Percentiles rank a stretch among this genome's conserved stretches.
Conservation (phyloP, 2,329 filamentous ascomycete species). For the Ascochyta koolunga region DNA sequence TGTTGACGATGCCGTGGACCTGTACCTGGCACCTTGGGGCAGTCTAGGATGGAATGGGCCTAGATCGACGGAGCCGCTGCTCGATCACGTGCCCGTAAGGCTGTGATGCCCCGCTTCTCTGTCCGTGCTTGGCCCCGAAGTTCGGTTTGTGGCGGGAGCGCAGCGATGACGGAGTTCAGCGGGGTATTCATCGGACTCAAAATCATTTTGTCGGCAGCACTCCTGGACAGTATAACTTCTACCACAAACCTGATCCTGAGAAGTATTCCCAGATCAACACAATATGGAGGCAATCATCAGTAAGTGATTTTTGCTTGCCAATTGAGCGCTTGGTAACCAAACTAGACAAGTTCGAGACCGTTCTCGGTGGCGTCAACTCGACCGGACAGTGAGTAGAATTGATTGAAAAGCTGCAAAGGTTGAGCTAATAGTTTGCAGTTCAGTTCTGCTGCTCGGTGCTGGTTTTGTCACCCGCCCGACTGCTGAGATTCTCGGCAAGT, state of each 20-base stretch:
- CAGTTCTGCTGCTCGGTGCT: conserved; percentile 48
- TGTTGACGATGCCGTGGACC: conserved; percentile 22
- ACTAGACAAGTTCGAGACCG: conserved; percentile 42
- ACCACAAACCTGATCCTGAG: conserved; percentile 19
- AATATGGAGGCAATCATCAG: conserved; percentile 49
- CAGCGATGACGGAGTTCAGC: conserved; percentile 45
- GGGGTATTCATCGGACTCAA: conserved; percentile 38
- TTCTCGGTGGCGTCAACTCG: conserved; percentile 34
- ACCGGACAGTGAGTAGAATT: conserved; percentile 42
- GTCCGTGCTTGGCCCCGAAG: conserved; percentile 15
- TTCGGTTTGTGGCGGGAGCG: conserved; percentile 2
- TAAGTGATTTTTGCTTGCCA: conserved; percentile 14
- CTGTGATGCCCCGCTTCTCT: conserved; percentile 23
- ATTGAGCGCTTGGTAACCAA: conserved; percentile 25
- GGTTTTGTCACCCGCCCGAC: conserved; percentile 60
- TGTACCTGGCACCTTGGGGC: conserved; percentile 20
- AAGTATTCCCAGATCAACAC: conserved; percentile 17
- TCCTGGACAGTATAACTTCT: conserved; percentile 31
- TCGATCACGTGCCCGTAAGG: conserved; percentile 11
- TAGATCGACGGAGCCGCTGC: neutral
- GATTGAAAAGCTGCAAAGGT: neutral
- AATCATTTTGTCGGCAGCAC: conserved; percentile 12
- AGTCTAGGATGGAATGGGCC: neutral
- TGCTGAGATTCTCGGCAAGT: conserved; percentile 63
- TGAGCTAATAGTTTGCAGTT: conserved; percentile 34